phyloP scores from a whole-genome alignment of 148 eudicot genomes.

The Suaeda aralocaspica region DNA sequence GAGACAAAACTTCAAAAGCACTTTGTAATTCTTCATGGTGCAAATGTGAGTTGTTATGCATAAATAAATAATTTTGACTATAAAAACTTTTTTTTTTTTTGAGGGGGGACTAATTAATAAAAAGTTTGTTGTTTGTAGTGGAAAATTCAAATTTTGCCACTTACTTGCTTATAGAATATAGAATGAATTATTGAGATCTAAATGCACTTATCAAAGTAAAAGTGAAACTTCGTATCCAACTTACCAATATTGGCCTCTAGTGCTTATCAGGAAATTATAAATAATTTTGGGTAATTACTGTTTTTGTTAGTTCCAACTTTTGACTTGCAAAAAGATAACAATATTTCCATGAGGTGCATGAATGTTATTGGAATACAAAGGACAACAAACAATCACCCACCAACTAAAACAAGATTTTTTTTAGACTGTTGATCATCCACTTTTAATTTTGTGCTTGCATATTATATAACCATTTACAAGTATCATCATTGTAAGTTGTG shows the following conservation, averaged over 20 bases:
- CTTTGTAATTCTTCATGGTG: background rate
- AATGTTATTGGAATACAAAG: background rate
- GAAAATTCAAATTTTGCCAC: background rate
- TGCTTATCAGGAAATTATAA: conserved; percentile 16
- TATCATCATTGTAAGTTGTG: too few relatives aligned
- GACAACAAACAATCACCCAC: conserved; percentile 1
- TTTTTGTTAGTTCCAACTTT: background rate
- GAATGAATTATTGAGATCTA: background rate
- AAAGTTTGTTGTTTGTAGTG: background rate
- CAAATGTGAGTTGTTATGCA: conserved; percentile 6
- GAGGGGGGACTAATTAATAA: too few relatives aligned
- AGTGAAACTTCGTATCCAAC: conserved; percentile 1
- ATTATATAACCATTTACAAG: too few relatives aligned
- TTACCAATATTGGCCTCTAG: background rate
- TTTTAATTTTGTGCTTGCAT: too few relatives aligned
- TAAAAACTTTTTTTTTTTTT: too few relatives aligned
- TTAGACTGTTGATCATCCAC: too few relatives aligned
- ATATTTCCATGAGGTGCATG: conserved; percentile 8
- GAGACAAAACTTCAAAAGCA: conserved; percentile 4
- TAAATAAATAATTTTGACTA: background rate
- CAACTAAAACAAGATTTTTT: background rate
- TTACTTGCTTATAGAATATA: background rate
- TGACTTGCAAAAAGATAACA: too few relatives aligned
- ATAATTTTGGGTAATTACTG: background rate
- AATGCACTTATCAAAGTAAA: conserved; percentile 17